These are phyloP conservation scores for Fraxinus sp. DNA, from an alignment of 305 asterid species.

Conservation along the genomic window DNA sequence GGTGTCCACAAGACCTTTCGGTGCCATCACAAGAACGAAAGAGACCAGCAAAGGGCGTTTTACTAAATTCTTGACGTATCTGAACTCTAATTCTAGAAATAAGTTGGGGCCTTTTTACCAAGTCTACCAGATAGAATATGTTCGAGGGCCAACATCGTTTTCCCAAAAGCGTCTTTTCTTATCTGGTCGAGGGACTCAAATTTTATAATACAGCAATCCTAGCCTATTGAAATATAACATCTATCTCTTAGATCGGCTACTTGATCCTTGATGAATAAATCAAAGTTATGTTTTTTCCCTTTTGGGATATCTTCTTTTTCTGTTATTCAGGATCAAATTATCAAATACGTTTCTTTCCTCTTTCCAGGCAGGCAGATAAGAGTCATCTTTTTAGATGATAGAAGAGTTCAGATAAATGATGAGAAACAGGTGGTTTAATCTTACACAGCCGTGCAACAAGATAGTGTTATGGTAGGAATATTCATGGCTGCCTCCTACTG, in stretches of 20 bases:
- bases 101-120: background rate
- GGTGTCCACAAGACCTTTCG: too few species aligned
- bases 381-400: background rate
- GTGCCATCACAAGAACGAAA: too few species aligned
- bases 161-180: background rate
- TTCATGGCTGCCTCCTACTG: background rate
- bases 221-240: background rate
- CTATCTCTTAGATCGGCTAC: background rate
- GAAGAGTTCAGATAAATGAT: background rate
- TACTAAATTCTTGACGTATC: background rate
- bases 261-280: background rate
- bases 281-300: background rate
- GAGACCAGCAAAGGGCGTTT: too few species aligned
- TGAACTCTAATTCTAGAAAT: background rate
- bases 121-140: background rate
- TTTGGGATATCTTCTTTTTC: background rate
- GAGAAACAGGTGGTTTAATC: background rate
- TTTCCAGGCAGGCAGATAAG: background rate
- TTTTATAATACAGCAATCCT: background rate
- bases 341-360: background rate
- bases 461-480: background rate
- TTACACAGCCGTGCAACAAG: background rate
- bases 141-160: background rate
- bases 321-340: background rate
- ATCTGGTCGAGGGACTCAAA: background rate